Percentiles rank a stretch among this genome's conserved stretches.
Evolutionary conservation across 495 filamentous ascomycete species (phyloP).

Genomic region (Cryomyces minteri): DNA sequence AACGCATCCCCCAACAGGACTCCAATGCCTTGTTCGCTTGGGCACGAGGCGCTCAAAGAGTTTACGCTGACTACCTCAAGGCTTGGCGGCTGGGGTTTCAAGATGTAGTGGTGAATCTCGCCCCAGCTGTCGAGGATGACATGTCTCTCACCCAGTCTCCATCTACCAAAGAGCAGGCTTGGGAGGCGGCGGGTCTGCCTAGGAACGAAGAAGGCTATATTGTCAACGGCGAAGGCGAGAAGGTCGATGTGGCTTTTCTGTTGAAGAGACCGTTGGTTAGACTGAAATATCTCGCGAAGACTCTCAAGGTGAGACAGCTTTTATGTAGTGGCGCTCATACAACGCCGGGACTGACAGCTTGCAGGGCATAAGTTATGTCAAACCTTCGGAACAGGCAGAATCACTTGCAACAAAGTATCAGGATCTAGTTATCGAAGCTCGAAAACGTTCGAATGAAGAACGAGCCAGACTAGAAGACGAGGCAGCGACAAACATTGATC

Average conservation of each 20-base stretch:
- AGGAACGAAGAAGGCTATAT: constrained; percentile 65
- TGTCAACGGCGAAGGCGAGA: constrained; percentile 59
- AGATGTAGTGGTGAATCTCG: constrained; percentile 85
- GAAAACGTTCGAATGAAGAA: constrained; percentile 68
- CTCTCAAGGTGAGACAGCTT: constrained; percentile 41
- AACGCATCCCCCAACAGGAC: constrained; percentile 53
- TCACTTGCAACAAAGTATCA: constrained; percentile 41
- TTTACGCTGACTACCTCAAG: constrained; percentile 77
- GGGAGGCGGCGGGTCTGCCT: constrained; percentile 48
- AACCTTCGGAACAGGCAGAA: constrained; percentile 38
- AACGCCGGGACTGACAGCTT: neutral
- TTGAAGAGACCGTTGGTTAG: constrained; percentile 78
- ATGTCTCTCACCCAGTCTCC: constrained; percentile 13
- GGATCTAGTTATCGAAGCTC: constrained; percentile 55
- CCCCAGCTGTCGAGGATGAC: constrained; percentile 38
- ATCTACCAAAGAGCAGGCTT: constrained; percentile 21
- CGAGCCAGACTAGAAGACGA: constrained; percentile 77
- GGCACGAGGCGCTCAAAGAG: constrained; percentile 54
- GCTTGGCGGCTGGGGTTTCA: constrained; percentile 92
- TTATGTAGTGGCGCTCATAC: neutral
- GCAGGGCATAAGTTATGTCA: constrained; percentile 30
- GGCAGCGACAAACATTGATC: constrained; percentile 66
- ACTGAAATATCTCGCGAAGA: constrained; percentile 72
- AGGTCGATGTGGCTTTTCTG: constrained; percentile 86
- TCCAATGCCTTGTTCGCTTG: constrained; percentile 53